Percentiles rank a stretch among this genome's conserved stretches.
phyloP scores from a whole-genome alignment of 2,329 filamentous ascomycete species.

The Ciborinia camelliae region DNA sequence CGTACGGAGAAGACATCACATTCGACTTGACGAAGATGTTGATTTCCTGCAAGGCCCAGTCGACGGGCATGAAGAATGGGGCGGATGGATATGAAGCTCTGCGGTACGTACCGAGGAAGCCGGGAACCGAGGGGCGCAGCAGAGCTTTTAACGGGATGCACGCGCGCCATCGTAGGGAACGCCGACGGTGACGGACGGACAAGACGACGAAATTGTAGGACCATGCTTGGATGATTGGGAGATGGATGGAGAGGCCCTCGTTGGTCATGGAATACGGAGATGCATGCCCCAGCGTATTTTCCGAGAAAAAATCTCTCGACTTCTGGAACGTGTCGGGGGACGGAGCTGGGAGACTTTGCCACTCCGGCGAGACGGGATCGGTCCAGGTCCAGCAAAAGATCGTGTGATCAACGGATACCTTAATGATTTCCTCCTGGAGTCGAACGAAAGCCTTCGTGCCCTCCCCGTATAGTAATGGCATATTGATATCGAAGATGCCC shows the following conservation, averaged over 20 bases:
- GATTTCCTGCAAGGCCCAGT: background rate
- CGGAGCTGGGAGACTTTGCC: background rate
- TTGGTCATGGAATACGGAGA: background rate
- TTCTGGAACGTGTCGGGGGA: background rate
- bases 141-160: background rate
- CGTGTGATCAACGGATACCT: background rate
- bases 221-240: background rate
- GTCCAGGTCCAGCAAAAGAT: background rate
- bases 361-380: background rate
- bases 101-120: background rate
- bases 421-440: conserved; percentile 39
- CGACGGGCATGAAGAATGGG: background rate
- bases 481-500: conserved; percentile 40
- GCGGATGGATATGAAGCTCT: background rate
- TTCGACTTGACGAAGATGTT: background rate
- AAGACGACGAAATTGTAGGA: background rate
- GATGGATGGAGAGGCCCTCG: background rate
- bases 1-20: background rate
- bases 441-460: conserved; percentile 37
- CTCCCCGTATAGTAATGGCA: conserved; percentile 41
- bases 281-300: background rate
- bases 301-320: background rate
- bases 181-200: background rate
- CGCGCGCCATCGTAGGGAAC: background rate
- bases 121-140: background rate